These are phyloP conservation scores for Pleurotus sapidus DNA, from an alignment of 768 basidiomycete species.

Conservation along the genomic window DNA sequence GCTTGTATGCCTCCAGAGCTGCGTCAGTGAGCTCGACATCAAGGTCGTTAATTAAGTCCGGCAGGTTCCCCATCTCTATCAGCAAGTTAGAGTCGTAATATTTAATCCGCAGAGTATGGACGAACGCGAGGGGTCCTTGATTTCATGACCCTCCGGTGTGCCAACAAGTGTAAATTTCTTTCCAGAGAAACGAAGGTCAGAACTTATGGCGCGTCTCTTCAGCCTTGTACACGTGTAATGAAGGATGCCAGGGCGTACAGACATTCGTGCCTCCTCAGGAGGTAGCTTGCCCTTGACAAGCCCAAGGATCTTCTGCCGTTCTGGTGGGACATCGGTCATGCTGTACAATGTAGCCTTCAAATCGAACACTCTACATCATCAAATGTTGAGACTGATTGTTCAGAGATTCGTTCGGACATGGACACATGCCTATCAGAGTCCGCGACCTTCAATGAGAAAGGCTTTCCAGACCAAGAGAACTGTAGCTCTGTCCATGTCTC, in stretches of 20 bases:
- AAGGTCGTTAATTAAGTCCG: conserved; percentile 75
- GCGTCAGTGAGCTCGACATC: conserved; percentile 74
- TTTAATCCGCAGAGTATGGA: conserved; percentile 20
- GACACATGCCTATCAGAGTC: conserved; percentile 68
- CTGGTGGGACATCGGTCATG: conserved; percentile 77
- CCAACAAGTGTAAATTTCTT: conserved; percentile 86
- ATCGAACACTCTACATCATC: conserved; percentile 65
- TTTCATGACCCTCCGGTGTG: conserved; percentile 81
- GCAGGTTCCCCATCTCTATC: conserved; percentile 60
- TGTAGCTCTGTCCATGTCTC: conserved; percentile 61
- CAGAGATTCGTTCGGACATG: too few relatives aligned
- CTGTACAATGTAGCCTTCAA: conserved; percentile 65
- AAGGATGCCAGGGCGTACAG: conserved; percentile 17
- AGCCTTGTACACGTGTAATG: neutral
- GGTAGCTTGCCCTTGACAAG: conserved; percentile 83
- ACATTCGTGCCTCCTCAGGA: conserved; percentile 70
- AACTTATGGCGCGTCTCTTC: conserved; percentile 29
- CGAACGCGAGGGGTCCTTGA: conserved; percentile 69
- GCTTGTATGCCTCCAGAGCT: conserved; percentile 58
- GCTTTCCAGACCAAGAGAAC: conserved; percentile 73
- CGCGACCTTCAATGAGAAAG: conserved; percentile 62
- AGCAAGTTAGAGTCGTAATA: neutral
- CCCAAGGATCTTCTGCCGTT: conserved; percentile 86
- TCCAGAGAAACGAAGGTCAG: conserved; percentile 57
- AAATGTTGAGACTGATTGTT: too few relatives aligned